Evolutionary conservation across 495 filamentous ascomycete genomes (phyloP).

Genomic region (Penicillium maclennaniae): DNA sequence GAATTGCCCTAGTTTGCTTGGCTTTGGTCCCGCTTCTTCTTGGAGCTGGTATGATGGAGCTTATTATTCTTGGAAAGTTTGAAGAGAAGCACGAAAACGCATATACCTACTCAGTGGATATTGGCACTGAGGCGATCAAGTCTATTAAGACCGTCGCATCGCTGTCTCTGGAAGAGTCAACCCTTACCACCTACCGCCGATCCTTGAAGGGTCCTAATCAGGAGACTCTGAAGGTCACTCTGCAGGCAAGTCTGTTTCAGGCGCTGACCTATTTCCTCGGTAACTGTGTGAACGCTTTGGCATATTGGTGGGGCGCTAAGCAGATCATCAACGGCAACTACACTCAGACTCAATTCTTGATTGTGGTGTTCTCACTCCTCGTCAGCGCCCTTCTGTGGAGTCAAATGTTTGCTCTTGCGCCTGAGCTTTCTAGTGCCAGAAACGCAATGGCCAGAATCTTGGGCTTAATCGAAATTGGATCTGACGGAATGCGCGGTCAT

Average conservation of each 20-base stretch:
- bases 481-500: slow-evolving; percentile 30
- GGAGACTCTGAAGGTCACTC: slow-evolving; percentile 45
- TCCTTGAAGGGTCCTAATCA: slow-evolving; percentile 40
- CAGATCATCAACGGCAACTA: slow-evolving; percentile 56
- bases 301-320: slow-evolving; percentile 68
- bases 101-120: slow-evolving; percentile 47
- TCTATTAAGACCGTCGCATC: slow-evolving; percentile 54
- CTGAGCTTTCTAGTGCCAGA: slow-evolving; percentile 54
- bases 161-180: slow-evolving; percentile 44
- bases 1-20: slow-evolving; percentile 39
- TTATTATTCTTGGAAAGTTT: slow-evolving; percentile 49
- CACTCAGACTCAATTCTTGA: slow-evolving; percentile 58
- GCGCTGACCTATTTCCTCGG: slow-evolving; percentile 51
- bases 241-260: slow-evolving; percentile 50
- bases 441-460: slow-evolving; percentile 45
- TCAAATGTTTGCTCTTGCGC: slow-evolving; percentile 64
- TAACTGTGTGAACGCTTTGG: slow-evolving; percentile 57
- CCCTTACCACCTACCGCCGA: slow-evolving; percentile 35
- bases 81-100: slow-evolving; percentile 57
- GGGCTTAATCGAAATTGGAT: slow-evolving; percentile 45
- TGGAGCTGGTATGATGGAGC: slow-evolving; percentile 48
- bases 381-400: slow-evolving; percentile 56
- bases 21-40: slow-evolving; percentile 42
- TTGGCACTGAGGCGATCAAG: slow-evolving; percentile 48
- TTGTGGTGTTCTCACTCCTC: slow-evolving; percentile 48